These are phyloP conservation scores for Clarireedia monteithiana DNA, from an alignment of 2,329 filamentous ascomycete species.

Conservation along the genomic window DNA sequence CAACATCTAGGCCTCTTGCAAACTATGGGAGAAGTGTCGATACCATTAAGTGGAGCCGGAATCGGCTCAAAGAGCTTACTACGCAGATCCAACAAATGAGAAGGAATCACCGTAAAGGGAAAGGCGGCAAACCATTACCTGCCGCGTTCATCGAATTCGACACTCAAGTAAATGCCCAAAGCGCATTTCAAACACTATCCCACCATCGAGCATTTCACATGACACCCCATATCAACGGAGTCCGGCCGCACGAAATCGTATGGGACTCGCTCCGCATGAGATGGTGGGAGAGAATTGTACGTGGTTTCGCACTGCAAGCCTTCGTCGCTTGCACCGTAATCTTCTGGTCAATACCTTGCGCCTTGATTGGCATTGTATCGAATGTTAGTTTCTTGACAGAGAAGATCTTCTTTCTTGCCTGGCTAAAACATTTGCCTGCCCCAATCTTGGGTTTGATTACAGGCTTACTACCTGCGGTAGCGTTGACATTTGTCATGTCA, in stretches of 20 bases:
- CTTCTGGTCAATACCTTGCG: conserved; percentile 64
- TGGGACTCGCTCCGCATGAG: conserved; percentile 59
- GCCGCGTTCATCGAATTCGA: conserved; percentile 62
- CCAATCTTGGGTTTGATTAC: conserved; percentile 52
- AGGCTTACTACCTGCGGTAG: conserved; percentile 51
- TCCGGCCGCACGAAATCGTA: conserved; percentile 54
- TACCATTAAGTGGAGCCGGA: conserved; percentile 32
- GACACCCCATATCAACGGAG: conserved; percentile 54
- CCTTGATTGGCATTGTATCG: conserved; percentile 54
- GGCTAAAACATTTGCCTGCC: conserved; percentile 47
- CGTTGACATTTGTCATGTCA: conserved; percentile 53
- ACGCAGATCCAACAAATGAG: conserved; percentile 28
- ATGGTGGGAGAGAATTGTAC: conserved; percentile 53
- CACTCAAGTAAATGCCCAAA: conserved; percentile 52
- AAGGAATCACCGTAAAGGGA: conserved; percentile 34
- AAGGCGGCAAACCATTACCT: conserved; percentile 44
- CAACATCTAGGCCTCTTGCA: conserved; percentile 25
- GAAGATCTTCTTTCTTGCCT: conserved; percentile 46
- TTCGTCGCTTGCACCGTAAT: conserved; percentile 51
- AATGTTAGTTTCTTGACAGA: conserved; percentile 50
- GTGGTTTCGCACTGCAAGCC: conserved; percentile 40
- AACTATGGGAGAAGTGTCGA: conserved; percentile 31
- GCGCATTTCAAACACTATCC: conserved; percentile 55
- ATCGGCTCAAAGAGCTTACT: conserved; percentile 26
- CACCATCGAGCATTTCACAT: conserved; percentile 57